Evolutionary conservation across 2,329 filamentous ascomycete genomes (phyloP).

Genomic region (Epichloe amarillans): DNA sequence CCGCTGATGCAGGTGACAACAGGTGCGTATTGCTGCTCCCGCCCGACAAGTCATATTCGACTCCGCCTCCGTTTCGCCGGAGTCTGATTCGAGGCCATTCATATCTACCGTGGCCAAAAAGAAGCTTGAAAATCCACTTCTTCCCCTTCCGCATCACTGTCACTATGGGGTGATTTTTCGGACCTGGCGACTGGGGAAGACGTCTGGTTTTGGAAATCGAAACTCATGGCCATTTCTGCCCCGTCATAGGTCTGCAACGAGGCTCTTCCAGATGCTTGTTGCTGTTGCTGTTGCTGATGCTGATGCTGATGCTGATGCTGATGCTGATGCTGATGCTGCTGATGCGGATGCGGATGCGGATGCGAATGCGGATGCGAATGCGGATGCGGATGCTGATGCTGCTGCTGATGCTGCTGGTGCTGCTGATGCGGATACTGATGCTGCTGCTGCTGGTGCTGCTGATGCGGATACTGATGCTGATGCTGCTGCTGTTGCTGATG

Average conservation of each 20-base stretch:
- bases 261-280: not conserved
- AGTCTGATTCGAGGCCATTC: too few species aligned
- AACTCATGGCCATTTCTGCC: not conserved
- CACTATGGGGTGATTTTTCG: not conserved
- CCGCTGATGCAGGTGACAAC: conserved; percentile 1
- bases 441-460: too few species aligned
- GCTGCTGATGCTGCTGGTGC: fast-evolving
- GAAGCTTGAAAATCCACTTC: not conserved
- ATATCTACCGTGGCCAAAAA: not conserved
- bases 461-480: fast-evolving
- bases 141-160: not conserved
- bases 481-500: too few species aligned
- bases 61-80: too few species aligned
- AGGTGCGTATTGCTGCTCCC: not conserved
- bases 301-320: too few species aligned
- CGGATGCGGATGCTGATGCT: too few species aligned
- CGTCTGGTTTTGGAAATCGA: not conserved
- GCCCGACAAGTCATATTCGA: not conserved
- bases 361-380: too few species aligned
- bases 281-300: not conserved
- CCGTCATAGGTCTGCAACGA: not conserved
- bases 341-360: too few species aligned
- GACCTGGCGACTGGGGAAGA: not conserved
- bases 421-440: too few species aligned
- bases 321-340: fast-evolving